Evolutionary conservation across 2,329 filamentous ascomycete species (phyloP).

Genomic region (Botryotinia convoluta): DNA sequence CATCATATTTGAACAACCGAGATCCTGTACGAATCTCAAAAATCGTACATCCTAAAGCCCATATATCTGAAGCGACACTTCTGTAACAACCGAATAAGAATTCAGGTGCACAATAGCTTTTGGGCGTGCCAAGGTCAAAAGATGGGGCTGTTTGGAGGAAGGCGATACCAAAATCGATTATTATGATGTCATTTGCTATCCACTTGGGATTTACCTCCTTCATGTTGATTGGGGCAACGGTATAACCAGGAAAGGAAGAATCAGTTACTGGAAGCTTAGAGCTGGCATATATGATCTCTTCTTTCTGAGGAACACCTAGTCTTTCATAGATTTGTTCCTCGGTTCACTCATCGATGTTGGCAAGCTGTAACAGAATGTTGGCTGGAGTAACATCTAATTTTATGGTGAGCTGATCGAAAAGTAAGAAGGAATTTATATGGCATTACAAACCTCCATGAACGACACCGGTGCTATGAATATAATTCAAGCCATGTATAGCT

Average conservation of each 20-base stretch:
- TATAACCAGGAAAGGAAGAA: constrained; percentile 21
- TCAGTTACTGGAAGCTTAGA: not conserved
- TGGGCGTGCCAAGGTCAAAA: constrained; percentile 23
- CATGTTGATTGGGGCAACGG: constrained; percentile 25
- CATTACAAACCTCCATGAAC: constrained; percentile 28
- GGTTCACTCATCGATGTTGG: constrained; percentile 27
- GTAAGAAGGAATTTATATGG: not conserved
- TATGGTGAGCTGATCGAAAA: not conserved
- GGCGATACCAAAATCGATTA: constrained; percentile 28
- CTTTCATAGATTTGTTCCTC: constrained; percentile 23
- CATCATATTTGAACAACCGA: constrained; percentile 23
- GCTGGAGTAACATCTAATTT: constrained; percentile 24
- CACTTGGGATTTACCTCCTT: constrained; percentile 24
- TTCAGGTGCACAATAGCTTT: constrained; percentile 27
- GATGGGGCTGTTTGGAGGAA: constrained; percentile 21
- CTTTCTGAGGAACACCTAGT: constrained; percentile 24
- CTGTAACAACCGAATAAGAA: constrained; percentile 22
- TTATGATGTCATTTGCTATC: constrained; percentile 27
- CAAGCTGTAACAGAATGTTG: constrained; percentile 27
- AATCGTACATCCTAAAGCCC: constrained; percentile 28
- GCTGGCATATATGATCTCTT: constrained; percentile 1
- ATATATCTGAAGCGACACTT: constrained; percentile 26
- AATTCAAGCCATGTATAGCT: constrained; percentile 24
- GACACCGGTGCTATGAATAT: constrained; percentile 25
- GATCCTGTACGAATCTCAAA: constrained; percentile 27